A percentile compares a stretch with the other conserved stretches of the same genome.
These are phyloP conservation scores for Colletotrichum sansevieriae DNA, from an alignment of 2,329 filamentous ascomycete genomes.

Conservation along the genomic window DNA sequence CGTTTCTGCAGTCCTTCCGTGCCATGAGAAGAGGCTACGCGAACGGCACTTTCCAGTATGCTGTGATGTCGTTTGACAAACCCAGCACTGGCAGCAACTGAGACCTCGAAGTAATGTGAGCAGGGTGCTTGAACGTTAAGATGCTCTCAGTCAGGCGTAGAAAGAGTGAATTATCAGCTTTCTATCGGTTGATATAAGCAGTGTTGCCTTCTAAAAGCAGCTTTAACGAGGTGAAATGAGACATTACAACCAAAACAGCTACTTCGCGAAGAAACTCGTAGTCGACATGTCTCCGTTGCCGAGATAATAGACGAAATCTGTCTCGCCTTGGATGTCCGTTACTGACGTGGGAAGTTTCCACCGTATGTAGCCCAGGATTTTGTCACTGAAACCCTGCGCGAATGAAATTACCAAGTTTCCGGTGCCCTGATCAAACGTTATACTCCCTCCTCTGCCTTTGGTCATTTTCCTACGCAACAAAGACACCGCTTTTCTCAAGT, in stretches of 20 bases:
- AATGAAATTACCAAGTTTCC: conserved; percentile 1
- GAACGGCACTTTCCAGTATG: conserved; percentile 70
- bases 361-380: not conserved
- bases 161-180: too few species aligned
- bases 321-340: not conserved
- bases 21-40: conserved; percentile 72
- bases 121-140: too few species aligned
- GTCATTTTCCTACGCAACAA: not conserved
- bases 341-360: conserved; percentile 1
- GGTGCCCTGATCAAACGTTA: not conserved
- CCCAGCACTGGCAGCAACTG: not conserved
- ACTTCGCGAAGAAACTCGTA: not conserved
- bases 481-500: not conserved
- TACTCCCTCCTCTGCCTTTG: not conserved
- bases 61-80: conserved; percentile 69
- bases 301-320: not conserved
- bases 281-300: not conserved
- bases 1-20: conserved; percentile 71
- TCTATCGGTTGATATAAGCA: too few species aligned
- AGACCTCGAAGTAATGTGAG: not conserved
- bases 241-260: not conserved
- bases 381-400: not conserved
- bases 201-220: too few species aligned
- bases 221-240: too few species aligned
- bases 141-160: too few species aligned